phyloP scores from a whole-genome alignment of 495 filamentous ascomycete genomes.

The Ramalina intermedia region DNA sequence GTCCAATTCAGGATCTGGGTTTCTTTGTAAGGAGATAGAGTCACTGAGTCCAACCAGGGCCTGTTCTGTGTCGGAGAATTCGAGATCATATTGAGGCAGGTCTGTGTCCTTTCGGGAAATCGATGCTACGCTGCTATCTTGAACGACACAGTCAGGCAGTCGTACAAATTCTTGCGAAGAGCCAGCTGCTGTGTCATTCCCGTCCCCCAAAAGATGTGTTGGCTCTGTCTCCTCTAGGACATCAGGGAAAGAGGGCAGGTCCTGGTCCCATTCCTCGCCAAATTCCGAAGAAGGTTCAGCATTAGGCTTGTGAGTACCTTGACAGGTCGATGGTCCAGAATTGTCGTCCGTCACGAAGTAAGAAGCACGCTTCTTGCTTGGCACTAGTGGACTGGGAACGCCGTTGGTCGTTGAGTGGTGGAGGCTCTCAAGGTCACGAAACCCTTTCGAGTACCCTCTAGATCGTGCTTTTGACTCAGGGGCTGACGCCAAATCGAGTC shows the following conservation, averaged over 20 bases:
- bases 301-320: neutral
- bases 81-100: neutral
- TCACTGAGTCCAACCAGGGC: conserved; percentile 10
- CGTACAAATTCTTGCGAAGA: no score
- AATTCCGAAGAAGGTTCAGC: conserved; percentile 22
- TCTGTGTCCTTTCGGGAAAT: neutral
- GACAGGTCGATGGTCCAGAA: no score
- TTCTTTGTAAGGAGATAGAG: conserved; percentile 3
- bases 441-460: conserved; percentile 16
- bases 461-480: conserved; percentile 12
- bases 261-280: conserved; percentile 22
- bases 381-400: conserved; percentile 9
- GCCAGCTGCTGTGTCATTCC: neutral
- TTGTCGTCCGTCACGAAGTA: conserved; percentile 10
- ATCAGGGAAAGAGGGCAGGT: conserved; percentile 29
- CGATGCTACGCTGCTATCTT: no score
- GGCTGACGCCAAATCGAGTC: conserved; percentile 20
- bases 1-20: neutral
- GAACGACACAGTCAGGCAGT: no score
- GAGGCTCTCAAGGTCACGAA: conserved; percentile 20
- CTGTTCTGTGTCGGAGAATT: conserved; percentile 7
- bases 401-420: conserved; percentile 19
- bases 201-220: neutral
- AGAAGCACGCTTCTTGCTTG: conserved; percentile 21
- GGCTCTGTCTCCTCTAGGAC: conserved; percentile 6